Evolutionary conservation across 1,284 basidiomycete genomes (phyloP).

Genomic region (Coniferiporia sulphurascens): DNA sequence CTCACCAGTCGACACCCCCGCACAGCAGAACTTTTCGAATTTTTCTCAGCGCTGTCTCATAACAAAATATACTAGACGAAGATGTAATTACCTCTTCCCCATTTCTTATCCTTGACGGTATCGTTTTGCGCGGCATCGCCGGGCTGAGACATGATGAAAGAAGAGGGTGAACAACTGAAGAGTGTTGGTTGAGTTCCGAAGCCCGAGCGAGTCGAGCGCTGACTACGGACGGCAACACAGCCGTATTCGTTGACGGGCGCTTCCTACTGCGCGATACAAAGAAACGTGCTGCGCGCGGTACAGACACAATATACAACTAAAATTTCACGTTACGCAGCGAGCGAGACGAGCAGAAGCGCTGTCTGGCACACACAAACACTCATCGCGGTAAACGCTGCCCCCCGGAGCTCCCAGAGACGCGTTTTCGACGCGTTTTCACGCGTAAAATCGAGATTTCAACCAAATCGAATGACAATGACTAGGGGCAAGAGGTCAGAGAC

Average conservation of each 20-base stretch:
- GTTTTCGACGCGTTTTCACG: background rate
- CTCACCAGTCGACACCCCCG: constrained; percentile 83
- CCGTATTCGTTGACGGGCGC: background rate
- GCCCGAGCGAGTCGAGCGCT: background rate
- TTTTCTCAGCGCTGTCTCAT: background rate
- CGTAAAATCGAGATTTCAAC: background rate
- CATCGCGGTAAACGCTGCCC: background rate
- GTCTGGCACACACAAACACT: background rate
- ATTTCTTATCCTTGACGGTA: constrained; percentile 1
- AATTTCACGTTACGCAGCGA: background rate
- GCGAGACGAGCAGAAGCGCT: background rate
- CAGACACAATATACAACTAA: background rate
- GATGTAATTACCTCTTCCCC: constrained; percentile 17
- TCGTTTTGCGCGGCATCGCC: background rate
- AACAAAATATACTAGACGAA: background rate
- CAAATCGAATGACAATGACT: background rate
- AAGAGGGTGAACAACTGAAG: background rate
- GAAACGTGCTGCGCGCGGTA: background rate
- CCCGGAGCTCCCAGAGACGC: background rate
- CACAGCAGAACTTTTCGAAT: constrained; percentile 62
- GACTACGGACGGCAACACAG: background rate
- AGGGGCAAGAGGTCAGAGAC: background rate
- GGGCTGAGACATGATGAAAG: constrained; percentile 12
- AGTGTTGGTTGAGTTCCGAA: constrained; percentile 1
- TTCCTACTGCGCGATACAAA: background rate